Evolutionary conservation across 208 protist species (phyloP).

Genomic region (Angomonas ambiguus): DNA sequence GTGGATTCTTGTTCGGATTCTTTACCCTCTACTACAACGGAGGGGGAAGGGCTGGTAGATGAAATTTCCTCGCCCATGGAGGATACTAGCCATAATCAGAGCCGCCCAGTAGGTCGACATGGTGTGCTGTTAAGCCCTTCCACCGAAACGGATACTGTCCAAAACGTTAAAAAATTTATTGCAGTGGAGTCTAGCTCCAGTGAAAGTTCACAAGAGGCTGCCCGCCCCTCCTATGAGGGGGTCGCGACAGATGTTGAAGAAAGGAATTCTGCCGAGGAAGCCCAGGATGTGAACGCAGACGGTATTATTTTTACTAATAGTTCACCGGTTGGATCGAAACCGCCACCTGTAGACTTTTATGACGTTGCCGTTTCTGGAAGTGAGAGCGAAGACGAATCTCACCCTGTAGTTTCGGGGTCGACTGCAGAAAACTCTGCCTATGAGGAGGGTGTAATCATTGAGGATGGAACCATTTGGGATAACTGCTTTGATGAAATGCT

Average conservation of each 20-base stretch:
- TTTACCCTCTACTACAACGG: neutral
- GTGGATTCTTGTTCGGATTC: neutral
- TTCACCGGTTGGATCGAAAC: too few species aligned
- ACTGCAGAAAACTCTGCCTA: neutral
- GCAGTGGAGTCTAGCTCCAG: neutral
- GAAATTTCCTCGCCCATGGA: too few species aligned
- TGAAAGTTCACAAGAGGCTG: too few species aligned
- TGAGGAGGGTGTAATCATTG: neutral
- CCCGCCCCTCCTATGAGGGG: too few species aligned
- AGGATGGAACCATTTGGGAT: neutral
- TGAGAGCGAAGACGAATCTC: neutral
- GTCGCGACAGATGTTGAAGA: neutral
- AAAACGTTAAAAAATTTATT: conserved; percentile 7
- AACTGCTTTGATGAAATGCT: neutral
- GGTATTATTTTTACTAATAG: too few species aligned
- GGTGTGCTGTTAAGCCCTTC: neutral
- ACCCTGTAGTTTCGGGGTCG: neutral
- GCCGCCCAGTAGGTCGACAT: neutral
- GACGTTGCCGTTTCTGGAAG: neutral
- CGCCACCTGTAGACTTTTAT: neutral
- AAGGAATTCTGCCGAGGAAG: neutral
- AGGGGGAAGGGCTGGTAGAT: too few species aligned
- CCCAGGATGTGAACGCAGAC: too few species aligned
- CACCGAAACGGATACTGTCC: neutral
- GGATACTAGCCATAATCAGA: too few species aligned